Conservation (phyloP, 1,284 basidiomycete species). For the Ceratobasidium theobromae region DNA sequence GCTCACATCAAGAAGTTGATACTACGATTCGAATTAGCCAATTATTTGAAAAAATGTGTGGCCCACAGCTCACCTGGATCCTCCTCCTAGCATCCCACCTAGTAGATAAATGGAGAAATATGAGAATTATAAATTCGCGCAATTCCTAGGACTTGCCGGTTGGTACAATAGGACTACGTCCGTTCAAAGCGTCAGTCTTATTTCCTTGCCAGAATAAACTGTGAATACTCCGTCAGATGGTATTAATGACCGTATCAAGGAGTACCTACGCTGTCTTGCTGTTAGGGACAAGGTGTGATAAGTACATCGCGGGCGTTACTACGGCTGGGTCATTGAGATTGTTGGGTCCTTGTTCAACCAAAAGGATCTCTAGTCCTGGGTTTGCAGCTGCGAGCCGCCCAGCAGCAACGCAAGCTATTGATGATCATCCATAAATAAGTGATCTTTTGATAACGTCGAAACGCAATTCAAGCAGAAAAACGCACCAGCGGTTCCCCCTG, state of each 20-base stretch:
- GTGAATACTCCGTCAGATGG: neutral
- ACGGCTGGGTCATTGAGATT: constrained; percentile 7
- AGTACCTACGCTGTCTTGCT: constrained; percentile 27
- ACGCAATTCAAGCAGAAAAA: neutral
- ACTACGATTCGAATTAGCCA: neutral
- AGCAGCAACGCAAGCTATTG: constrained; percentile 27
- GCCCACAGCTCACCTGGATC: constrained; percentile 15
- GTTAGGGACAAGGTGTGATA: constrained; percentile 1
- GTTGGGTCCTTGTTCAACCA: constrained; percentile 29
- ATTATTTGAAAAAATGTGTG: neutral
- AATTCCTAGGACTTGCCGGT: neutral
- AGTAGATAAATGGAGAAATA: neutral
- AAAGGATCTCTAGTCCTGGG: constrained; percentile 17
- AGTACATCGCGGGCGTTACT: constrained; percentile 1
- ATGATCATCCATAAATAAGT: no score
- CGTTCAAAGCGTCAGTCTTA: constrained; percentile 13
- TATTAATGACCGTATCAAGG: neutral
- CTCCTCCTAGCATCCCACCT: constrained; percentile 17
- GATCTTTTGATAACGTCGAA: no score
- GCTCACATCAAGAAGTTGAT: constrained; percentile 29
- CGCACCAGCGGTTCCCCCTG: constrained; percentile 28
- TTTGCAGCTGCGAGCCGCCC: constrained; percentile 25
- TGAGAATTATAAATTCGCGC: neutral
- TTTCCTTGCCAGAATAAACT: constrained; percentile 23
- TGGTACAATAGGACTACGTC: constrained; percentile 17